Conservation (phyloP, 2,329 filamentous ascomycete genomes). For the Alternaria infectoria region DNA sequence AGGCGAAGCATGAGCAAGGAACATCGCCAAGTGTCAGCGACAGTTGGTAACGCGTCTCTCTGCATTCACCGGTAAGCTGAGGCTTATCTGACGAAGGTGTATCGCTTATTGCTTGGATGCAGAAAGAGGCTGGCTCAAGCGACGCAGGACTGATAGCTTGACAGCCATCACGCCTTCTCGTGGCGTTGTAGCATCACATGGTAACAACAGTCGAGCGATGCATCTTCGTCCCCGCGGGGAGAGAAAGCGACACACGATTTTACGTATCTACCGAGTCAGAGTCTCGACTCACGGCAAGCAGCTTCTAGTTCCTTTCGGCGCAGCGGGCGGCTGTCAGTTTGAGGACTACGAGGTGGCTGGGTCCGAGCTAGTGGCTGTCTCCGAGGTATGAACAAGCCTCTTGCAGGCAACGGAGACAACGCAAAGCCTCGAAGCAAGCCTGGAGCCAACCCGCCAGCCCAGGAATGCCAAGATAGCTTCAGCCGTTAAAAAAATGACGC, state of each 20-base stretch:
- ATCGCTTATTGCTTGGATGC: constrained; percentile 7
- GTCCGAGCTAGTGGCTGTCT: constrained; percentile 10
- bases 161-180: constrained; percentile 15
- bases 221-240: neutral
- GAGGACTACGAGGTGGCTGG: neutral
- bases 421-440: constrained; percentile 20
- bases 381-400: constrained; percentile 35
- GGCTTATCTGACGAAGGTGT: constrained; percentile 16
- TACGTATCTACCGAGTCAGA: constrained; percentile 12
- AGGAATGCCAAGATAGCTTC: constrained; percentile 37
- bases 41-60: constrained; percentile 15
- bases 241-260: constrained; percentile 6
- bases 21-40: constrained; percentile 15
- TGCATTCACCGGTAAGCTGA: constrained; percentile 9
- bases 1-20: constrained; percentile 2
- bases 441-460: constrained; percentile 29
- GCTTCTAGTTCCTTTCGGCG: neutral
- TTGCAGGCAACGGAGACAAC: constrained; percentile 24
- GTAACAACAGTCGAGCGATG: neutral
- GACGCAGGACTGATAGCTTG: constrained; percentile 8
- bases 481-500: constrained; percentile 14
- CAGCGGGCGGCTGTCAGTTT: neutral
- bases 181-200: constrained; percentile 20
- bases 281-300: constrained; percentile 1
- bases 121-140: constrained; percentile 9